Base-by-base conservation (phyloP, 2,329 filamentous ascomycete genomes). In the Lithohypha guttulata region DNA sequence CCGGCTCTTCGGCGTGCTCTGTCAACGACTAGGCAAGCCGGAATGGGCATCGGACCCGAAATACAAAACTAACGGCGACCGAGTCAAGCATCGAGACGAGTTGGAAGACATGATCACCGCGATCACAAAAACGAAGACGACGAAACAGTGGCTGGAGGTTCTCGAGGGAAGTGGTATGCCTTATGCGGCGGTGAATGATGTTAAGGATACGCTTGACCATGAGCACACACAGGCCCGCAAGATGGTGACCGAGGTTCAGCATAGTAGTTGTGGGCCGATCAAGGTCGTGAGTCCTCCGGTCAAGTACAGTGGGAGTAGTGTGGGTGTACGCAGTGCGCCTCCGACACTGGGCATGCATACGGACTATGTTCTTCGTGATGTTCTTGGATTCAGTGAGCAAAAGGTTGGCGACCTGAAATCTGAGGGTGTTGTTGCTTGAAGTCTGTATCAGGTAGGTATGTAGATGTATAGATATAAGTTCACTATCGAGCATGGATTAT, bases 151-250 rank as follows among this genome's bases (percentile, higher is more conserved):
- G 89, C 68, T 96, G 3, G 73, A 80, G 1, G 66, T 87, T 1
- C 79, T 95, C 30, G 85, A 95, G 53, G 86, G 84, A n/a, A 82
- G 75, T 42, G 91, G 91, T 4, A 79, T 98, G 79, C 91, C 91
- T 0, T 98, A 91, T 55, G 83, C 89, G 1, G 85, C 89, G 1
- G 82, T 98, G 51, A 98, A 96, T 55, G 89, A 98, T 55, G 77
- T 98, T 6, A 81, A 91, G 59, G 74, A 70, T 14, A 84, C 91
- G 0, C 65, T 98, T 37, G 79, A 81, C 44, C 86, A 95, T 56
- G 73, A 80, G 45, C 91, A 98, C 61, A 85, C 77, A 1, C 62
- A 66, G 39, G 87, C 87, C 15, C 74, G 91, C 42, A 73, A 79
- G 43, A 98, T 98, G 91, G 81, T 98, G 1, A 75, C 84, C 10